Percentiles rank a stretch among this genome's conserved stretches.
These are phyloP conservation scores for Mycena metata DNA, from an alignment of 768 basidiomycete species.

Conservation along the genomic window DNA sequence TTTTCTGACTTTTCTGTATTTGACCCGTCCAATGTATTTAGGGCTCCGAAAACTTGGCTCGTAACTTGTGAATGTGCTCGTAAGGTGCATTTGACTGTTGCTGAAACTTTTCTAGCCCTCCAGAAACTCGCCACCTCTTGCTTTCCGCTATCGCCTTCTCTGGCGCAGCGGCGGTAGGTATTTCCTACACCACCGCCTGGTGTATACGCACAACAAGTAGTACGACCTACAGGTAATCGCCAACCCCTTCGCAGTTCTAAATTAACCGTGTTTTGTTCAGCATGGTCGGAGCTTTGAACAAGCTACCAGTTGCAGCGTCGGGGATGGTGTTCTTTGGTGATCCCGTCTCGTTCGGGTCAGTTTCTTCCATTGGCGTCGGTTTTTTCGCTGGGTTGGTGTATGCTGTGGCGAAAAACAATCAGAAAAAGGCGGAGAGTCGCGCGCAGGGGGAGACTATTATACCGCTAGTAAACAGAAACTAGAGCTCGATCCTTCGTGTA, in stretches of 20 bases:
- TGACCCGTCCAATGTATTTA: too few relatives aligned
- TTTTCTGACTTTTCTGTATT: too few relatives aligned
- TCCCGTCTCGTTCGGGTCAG: conserved; percentile 86
- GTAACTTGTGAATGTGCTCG: conserved; percentile 85
- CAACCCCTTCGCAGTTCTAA: neutral
- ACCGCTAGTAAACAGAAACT: conserved; percentile 70
- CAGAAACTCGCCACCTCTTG: conserved; percentile 81
- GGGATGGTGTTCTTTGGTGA: conserved; percentile 99
- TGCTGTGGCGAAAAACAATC: conserved; percentile 94
- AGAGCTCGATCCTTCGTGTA: neutral
- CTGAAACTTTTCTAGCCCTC: conserved; percentile 70
- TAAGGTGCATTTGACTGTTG: conserved; percentile 6
- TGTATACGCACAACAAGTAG: conserved; percentile 96
- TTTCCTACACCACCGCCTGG: conserved; percentile 99
- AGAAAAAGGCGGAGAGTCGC: conserved; percentile 80
- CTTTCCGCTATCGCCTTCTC: conserved; percentile 94
- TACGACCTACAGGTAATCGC: conserved; percentile 92
- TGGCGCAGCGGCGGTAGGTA: conserved; percentile 97
- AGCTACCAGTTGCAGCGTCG: conserved; percentile 98
- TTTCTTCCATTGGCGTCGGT: conserved; percentile 88
- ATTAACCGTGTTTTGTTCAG: conserved; percentile 52
- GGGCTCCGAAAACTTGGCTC: conserved; percentile 74
- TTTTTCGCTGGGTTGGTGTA: conserved; percentile 95
- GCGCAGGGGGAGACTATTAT: conserved; percentile 66
- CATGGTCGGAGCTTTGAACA: conserved; percentile 98